Percentiles rank a stretch among this genome's conserved stretches.
Conservation (phyloP, 2,329 filamentous ascomycete genomes). For the Aspergillus hortae region DNA sequence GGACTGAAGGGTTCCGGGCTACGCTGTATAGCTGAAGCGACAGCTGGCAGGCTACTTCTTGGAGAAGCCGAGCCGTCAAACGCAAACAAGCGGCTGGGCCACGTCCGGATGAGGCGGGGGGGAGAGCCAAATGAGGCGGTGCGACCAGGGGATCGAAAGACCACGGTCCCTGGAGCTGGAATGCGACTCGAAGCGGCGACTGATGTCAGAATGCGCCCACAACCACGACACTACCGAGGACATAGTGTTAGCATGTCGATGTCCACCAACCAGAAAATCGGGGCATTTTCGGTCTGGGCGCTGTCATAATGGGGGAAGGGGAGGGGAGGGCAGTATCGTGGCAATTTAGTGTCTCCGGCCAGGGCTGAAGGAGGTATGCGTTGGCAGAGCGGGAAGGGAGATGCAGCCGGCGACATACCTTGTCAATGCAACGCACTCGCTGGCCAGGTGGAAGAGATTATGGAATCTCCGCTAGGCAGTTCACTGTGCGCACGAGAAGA, state of each 20-base stretch:
- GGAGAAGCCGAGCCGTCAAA: constrained; percentile 15
- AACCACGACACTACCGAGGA: constrained; percentile 21
- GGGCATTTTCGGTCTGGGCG: constrained; percentile 20
- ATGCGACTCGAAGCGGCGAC: constrained; percentile 15
- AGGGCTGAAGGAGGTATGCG: constrained; percentile 36
- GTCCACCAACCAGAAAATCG: constrained; percentile 12
- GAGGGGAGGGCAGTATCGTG: constrained; percentile 19
- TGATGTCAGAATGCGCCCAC: constrained; percentile 27
- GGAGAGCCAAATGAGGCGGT: constrained; percentile 26
- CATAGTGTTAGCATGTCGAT: constrained; percentile 20
- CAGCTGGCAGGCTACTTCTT: constrained; percentile 21
- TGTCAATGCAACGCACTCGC: constrained; percentile 28
- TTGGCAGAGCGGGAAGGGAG: constrained; percentile 33
- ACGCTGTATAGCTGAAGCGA: constrained; percentile 20
- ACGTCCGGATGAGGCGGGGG: constrained; percentile 19
- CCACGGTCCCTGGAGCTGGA: constrained; percentile 12
- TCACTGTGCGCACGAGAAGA: constrained; percentile 11
- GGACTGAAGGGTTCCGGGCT: constrained; percentile 6
- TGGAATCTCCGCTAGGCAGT: background rate
- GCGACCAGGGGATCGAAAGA: constrained; percentile 19
- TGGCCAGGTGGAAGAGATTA: constrained; percentile 16
- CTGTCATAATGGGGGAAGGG: constrained; percentile 23
- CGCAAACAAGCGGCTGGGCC: constrained; percentile 20
- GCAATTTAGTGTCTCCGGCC: constrained; percentile 23
- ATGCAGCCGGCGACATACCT: constrained; percentile 37